A percentile compares a stretch with the other conserved stretches of the same genome.
These are phyloP conservation scores for Talaromyces atroroseus DNA, from an alignment of 2,329 filamentous ascomycete genomes.

Conservation along the genomic window DNA sequence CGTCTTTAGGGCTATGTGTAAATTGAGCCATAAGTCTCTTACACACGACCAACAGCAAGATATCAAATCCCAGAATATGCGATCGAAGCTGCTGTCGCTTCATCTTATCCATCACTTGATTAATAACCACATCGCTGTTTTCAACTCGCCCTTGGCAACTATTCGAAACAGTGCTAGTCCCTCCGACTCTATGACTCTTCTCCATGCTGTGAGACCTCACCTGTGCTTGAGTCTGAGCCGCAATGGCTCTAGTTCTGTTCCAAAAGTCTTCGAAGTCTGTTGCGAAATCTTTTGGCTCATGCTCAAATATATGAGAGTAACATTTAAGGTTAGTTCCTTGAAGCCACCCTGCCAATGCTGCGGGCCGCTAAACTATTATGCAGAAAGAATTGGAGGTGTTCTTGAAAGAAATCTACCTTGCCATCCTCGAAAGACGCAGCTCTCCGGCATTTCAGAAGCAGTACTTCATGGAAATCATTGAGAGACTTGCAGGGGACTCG, in stretches of 20 bases:
- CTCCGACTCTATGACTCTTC: conserved; percentile 75
- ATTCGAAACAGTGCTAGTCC: conserved; percentile 88
- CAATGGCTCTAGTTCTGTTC: conserved; percentile 90
- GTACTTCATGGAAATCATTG: conserved; percentile 80
- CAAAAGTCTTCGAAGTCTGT: conserved; percentile 88
- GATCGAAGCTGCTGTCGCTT: conserved; percentile 89
- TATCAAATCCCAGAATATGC: conserved; percentile 89
- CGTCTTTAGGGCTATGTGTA: conserved; percentile 95
- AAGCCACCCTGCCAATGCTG: too few relatives aligned
- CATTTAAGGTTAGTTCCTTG: conserved; percentile 67
- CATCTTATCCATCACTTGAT: conserved; percentile 93
- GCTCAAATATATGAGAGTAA: conserved; percentile 85
- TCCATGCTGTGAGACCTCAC: conserved; percentile 95
- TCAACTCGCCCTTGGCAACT: conserved; percentile 84
- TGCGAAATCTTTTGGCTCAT: conserved; percentile 98
- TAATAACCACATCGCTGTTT: conserved; percentile 87
- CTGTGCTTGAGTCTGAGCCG: conserved; percentile 89
- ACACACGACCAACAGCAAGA: conserved; percentile 89
- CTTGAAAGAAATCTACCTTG: conserved; percentile 92
- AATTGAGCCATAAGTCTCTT: conserved; percentile 87
- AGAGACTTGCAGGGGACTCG: conserved; percentile 77
- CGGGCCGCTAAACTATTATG: conserved; percentile 15
- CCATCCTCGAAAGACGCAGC: conserved; percentile 79
- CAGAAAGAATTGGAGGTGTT: conserved; percentile 97
- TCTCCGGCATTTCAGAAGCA: conserved; percentile 88